phyloP scores from a whole-genome alignment of 2,329 filamentous ascomycete species.

The Diaporthe batatas region DNA sequence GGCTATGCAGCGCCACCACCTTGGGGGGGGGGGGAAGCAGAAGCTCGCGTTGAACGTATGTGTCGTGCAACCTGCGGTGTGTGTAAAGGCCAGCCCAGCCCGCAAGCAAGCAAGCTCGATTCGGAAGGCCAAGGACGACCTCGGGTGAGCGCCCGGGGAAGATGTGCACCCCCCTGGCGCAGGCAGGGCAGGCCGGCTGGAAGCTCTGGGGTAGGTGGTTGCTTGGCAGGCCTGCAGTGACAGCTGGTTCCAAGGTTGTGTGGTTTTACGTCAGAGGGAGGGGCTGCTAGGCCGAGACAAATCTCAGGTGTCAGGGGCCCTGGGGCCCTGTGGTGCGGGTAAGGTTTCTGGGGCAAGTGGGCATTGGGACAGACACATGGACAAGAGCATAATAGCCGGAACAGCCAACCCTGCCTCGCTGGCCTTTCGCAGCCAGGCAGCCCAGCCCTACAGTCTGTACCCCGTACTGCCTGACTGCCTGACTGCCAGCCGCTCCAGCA shows the following conservation, averaged over 20 bases:
- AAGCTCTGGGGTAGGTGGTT: neutral
- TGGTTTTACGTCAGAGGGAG: constrained; percentile 28
- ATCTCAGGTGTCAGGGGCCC: constrained; percentile 27
- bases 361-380: constrained; percentile 13
- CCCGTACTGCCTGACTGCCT: too few relatives aligned
- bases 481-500: neutral
- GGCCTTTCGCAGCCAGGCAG: constrained; percentile 13
- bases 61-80: constrained; percentile 31
- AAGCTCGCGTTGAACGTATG: neutral
- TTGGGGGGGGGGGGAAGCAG: neutral
- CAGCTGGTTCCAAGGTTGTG: neutral
- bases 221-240: constrained; percentile 29
- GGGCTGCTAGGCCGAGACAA: constrained; percentile 26
- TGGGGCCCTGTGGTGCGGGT: neutral
- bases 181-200: neutral
- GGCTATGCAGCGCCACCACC: neutral
- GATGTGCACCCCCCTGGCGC: neutral
- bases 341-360: constrained; percentile 9
- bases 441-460: neutral
- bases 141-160: constrained; percentile 6
- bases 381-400: constrained; percentile 18
- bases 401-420: constrained; percentile 19
- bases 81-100: constrained; percentile 1
- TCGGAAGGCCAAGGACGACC: neutral
- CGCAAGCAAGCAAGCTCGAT: constrained; percentile 11